Percentiles rank a stretch among this genome's conserved stretches.
These are phyloP conservation scores for Stemphylium lycopersici DNA, from an alignment of 2,329 filamentous ascomycete genomes.

Conservation along the genomic window DNA sequence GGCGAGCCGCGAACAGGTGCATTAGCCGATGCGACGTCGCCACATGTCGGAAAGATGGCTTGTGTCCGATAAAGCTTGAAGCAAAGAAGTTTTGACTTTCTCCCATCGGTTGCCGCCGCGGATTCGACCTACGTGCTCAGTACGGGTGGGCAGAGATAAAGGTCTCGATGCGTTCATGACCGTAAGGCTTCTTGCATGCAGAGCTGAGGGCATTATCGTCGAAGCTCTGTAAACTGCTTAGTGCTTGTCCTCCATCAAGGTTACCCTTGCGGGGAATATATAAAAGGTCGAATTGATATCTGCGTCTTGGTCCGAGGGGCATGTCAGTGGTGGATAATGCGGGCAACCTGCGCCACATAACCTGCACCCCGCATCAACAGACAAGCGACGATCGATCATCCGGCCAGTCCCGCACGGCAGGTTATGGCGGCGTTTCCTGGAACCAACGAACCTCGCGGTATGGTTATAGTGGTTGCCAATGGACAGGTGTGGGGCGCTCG, in stretches of 20 bases:
- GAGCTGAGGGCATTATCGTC: background rate
- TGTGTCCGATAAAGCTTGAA: background rate
- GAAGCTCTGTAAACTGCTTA: background rate
- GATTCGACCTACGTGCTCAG: background rate
- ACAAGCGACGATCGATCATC: constrained; percentile 27
- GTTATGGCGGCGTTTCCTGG: constrained; percentile 19
- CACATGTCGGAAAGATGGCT: background rate
- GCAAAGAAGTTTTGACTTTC: background rate
- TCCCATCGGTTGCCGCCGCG: background rate
- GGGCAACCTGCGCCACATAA: background rate
- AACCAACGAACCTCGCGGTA: constrained; percentile 10
- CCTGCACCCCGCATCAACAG: constrained; percentile 34
- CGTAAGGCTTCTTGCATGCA: background rate
- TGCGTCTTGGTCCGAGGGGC: background rate
- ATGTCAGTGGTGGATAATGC: background rate
- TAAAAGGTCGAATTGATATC: background rate
- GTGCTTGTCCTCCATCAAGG: background rate
- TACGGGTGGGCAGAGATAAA: background rate
- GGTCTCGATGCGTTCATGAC: background rate
- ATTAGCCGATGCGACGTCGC: background rate
- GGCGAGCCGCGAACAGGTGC: too few relatives aligned
- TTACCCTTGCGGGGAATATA: background rate
- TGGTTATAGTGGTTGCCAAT: constrained; percentile 11
- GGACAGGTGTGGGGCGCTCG: constrained; percentile 16
- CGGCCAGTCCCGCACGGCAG: constrained; percentile 31